Evolutionary conservation across 768 basidiomycete genomes (phyloP), one percentile per base, ranked within the genome.

Genomic region (Collybia nuda): DNA sequence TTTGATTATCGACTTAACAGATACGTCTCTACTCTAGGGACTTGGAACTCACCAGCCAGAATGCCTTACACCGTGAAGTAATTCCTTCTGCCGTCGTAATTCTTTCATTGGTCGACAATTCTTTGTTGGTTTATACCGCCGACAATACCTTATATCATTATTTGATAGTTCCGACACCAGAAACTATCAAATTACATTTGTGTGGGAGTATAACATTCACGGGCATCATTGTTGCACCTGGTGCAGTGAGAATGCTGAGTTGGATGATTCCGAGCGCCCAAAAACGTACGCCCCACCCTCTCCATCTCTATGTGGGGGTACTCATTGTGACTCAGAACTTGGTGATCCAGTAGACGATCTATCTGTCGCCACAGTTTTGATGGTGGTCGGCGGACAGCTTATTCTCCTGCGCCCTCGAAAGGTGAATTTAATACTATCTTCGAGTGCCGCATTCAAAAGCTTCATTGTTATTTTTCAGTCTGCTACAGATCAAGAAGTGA

Each of bases 261-360:
- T 99, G 97, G 97, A 88, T 98, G 84, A 90, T 99, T 49, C 96
- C 97, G 0, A 75, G 78, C 51, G 84, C 88, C 8, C 96, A 98
- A 66, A 98, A 95, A 67, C 87, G 97, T 96, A 63, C 57, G 87
- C 74, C 14, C 11, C 21, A 32, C 32, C n/a, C n/a, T 18, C 15
- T 37, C 24, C 36, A 12, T 35, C 19, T 18, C 3, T 40, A 47
- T 53, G 36, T 35, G 22, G 1, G 26, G 45, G 17, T 17, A 38
- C 39, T 54, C 42, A 48, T 49, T 44, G 19, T 48, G 42, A n/a
- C 45, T 3, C 59, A 98, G 95, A 91, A 62, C 78, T 98, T 7
- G 97, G 97, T 12, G 94, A 99, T 69, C 94, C 96, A 8, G 85
- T 84, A 1, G 88, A 94, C 53, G 96, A 98, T 62, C 80, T 98